Evolutionary conservation across 2,329 filamentous ascomycete species (phyloP).

Genomic region (Aspergillus ibericus): DNA sequence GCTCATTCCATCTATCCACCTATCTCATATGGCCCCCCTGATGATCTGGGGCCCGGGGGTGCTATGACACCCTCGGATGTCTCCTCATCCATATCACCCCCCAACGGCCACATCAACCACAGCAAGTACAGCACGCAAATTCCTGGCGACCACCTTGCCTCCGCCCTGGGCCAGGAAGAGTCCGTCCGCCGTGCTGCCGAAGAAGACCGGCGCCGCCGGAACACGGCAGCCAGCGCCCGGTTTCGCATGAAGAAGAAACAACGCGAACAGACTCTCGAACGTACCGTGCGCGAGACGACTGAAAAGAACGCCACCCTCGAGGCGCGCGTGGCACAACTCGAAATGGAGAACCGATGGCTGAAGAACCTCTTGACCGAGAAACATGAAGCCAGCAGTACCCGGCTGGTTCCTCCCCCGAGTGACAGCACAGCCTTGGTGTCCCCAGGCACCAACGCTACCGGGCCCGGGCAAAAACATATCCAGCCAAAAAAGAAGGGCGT

Average conservation of each 20-base stretch:
- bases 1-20: slow-evolving; percentile 40
- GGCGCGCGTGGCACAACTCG: slow-evolving; percentile 71
- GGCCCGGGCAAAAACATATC: slow-evolving; percentile 38
- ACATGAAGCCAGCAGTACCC: slow-evolving; percentile 51
- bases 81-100: slow-evolving; percentile 44
- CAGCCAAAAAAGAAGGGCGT: slow-evolving; percentile 43
- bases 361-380: slow-evolving; percentile 80
- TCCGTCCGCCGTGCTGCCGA: slow-evolving; percentile 72
- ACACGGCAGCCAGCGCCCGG: slow-evolving; percentile 83
- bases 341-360: slow-evolving; percentile 80
- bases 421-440: slow-evolving; percentile 24
- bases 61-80: slow-evolving; percentile 44
- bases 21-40: slow-evolving; percentile 36
- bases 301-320: slow-evolving; percentile 76
- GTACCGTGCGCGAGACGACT: slow-evolving; percentile 76
- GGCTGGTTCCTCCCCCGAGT: slow-evolving; percentile 25
- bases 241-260: slow-evolving; percentile 97
- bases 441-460: slow-evolving; percentile 19
- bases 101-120: slow-evolving; percentile 41
- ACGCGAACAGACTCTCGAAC: slow-evolving; percentile 81
- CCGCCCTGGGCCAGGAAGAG: slow-evolving; percentile 64
- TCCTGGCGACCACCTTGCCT: slow-evolving; percentile 42
- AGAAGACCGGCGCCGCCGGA: slow-evolving; percentile 85
- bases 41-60: slow-evolving; percentile 38
- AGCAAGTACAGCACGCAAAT: slow-evolving; percentile 43